Evolutionary conservation across 352 stramenopile genomes (phyloP).

Genomic region (Phytophthora citricola): DNA sequence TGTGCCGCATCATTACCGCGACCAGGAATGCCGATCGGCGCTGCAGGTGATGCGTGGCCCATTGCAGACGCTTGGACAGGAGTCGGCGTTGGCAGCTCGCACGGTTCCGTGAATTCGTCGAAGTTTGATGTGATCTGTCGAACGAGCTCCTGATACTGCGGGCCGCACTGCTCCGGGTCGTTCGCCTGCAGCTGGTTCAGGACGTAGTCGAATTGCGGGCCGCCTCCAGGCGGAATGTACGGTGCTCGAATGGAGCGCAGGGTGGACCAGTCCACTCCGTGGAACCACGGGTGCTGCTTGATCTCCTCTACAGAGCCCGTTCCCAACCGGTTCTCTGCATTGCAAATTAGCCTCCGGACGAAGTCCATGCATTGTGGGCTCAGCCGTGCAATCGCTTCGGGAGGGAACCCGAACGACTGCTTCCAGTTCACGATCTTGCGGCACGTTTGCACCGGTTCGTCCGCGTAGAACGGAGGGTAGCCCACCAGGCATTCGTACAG

Average conservation of each 20-base stretch:
- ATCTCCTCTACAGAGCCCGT: conserved; percentile 95
- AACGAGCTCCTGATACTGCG: conserved; percentile 90
- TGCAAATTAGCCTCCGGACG: conserved; percentile 93
- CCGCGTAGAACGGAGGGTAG: conserved; percentile 99
- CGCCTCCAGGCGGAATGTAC: conserved; percentile 86
- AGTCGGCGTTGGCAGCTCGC: conserved; percentile 46
- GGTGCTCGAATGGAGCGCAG: conserved; percentile 87
- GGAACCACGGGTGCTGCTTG: conserved; percentile 98
- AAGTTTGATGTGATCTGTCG: conserved; percentile 96
- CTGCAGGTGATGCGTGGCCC: conserved; percentile 22
- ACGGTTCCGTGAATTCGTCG: conserved; percentile 96
- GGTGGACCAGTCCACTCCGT: conserved; percentile 92
- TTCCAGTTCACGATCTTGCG: conserved; percentile 94
- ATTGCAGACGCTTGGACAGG: conserved; percentile 31
- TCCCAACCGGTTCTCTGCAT: conserved; percentile 94
- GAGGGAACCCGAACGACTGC: conserved; percentile 85
- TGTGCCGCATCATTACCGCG: conserved; percentile 9
- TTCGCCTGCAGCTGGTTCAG: conserved; percentile 91
- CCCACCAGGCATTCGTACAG: conserved; percentile 99
- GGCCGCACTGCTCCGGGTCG: conserved; percentile 55
- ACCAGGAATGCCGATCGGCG: conserved; percentile 12
- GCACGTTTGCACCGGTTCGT: conserved; percentile 97
- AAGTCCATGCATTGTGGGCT: conserved; percentile 93
- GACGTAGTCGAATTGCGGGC: conserved; percentile 91
- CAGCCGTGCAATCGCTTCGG: conserved; percentile 61